Conservation (phyloP, 1,284 basidiomycete species). For the Ceratobasidium sp. region DNA sequence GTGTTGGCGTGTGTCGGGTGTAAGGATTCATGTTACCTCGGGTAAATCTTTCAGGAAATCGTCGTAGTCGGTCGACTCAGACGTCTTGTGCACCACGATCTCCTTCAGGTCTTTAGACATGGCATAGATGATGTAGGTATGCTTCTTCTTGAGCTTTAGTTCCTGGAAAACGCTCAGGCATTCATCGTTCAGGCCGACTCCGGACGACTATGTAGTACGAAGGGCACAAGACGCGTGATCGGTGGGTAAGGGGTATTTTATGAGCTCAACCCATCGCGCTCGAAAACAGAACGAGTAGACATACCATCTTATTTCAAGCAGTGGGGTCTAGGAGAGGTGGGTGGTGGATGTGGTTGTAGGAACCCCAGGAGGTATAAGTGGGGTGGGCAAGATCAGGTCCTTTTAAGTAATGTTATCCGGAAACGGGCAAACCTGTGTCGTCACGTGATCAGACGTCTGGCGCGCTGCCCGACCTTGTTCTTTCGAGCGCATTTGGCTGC, state of each 20-base stretch:
- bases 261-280: slow-evolving; percentile 8
- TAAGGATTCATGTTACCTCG: slow-evolving; percentile 54
- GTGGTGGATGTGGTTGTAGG: slow-evolving; percentile 20
- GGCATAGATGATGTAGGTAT: slow-evolving; percentile 46
- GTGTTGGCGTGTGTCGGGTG: too few species aligned
- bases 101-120: slow-evolving; percentile 29
- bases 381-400: slow-evolving; percentile 26
- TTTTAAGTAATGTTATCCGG: slow-evolving; percentile 7
- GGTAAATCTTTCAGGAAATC: slow-evolving; percentile 83
- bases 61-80: slow-evolving; percentile 70
- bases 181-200: slow-evolving; percentile 41
- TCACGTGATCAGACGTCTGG: slow-evolving; percentile 18
- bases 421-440: slow-evolving; percentile 14
- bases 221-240: slow-evolving; percentile 12
- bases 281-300: neutral
- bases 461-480: neutral
- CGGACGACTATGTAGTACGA: slow-evolving; percentile 42
- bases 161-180: slow-evolving; percentile 40
- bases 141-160: slow-evolving; percentile 46
- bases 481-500: neutral
- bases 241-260: slow-evolving; percentile 39
- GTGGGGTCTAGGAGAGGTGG: slow-evolving; percentile 7
- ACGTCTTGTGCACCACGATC: slow-evolving; percentile 50
- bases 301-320: slow-evolving; percentile 31
- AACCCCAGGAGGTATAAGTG: slow-evolving; percentile 17